Evolutionary conservation across 768 basidiomycete species (phyloP).

Genomic region (Lactifluus subvellereus): DNA sequence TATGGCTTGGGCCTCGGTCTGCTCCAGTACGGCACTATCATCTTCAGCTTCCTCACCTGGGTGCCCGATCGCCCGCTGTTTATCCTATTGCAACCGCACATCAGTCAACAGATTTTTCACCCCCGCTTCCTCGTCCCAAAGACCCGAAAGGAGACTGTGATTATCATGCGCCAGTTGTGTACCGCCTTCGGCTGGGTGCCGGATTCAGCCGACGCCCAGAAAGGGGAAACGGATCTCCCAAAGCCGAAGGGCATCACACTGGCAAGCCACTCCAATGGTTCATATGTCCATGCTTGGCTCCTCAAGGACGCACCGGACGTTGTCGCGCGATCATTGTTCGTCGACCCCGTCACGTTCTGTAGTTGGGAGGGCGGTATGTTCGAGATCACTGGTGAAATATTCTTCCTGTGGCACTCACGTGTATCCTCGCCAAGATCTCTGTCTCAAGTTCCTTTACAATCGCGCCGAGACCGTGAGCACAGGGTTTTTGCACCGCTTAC

Average conservation of each 20-base stretch:
- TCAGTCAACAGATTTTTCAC: constrained; percentile 83
- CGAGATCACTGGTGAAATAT: neutral
- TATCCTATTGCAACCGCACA: constrained; percentile 75
- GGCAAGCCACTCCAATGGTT: constrained; percentile 86
- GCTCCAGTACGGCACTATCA: constrained; percentile 58
- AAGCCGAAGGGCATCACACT: constrained; percentile 59
- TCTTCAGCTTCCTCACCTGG: constrained; percentile 50
- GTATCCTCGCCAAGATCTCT: constrained; percentile 54
- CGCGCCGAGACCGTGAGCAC: constrained; percentile 53
- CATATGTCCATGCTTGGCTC: constrained; percentile 85
- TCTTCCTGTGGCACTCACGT: neutral
- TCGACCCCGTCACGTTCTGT: constrained; percentile 88
- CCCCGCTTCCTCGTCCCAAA: constrained; percentile 65
- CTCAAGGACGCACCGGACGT: constrained; percentile 71
- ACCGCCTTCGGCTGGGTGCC: constrained; percentile 59
- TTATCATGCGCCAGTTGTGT: constrained; percentile 51
- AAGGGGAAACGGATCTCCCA: constrained; percentile 21
- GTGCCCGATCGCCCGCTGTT: constrained; percentile 69
- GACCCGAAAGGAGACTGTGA: constrained; percentile 52
- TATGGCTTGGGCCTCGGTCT: constrained; percentile 88
- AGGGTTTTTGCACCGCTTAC: neutral
- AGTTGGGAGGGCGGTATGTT: constrained; percentile 87
- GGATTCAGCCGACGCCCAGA: constrained; percentile 26
- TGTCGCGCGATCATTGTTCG: constrained; percentile 73
- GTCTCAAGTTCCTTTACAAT: constrained; percentile 85